A percentile compares a stretch with the other conserved stretches of the same genome.
phyloP scores from a whole-genome alignment of 2,329 filamentous ascomycete genomes.

The Chrysosporium queenslandicum region DNA sequence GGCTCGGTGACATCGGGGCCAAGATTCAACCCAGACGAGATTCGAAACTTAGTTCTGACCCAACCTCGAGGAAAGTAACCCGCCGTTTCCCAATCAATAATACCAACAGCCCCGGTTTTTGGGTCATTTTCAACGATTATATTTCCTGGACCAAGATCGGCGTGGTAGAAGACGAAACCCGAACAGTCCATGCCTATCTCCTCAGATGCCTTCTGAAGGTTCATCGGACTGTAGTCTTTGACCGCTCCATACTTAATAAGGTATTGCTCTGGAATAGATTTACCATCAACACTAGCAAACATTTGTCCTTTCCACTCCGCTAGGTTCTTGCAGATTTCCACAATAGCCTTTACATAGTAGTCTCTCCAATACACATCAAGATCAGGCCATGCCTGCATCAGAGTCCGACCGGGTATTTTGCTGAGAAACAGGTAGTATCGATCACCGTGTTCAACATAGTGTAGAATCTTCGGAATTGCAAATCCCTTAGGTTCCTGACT shows the following conservation, averaged over 20 bases:
- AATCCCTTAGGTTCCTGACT: constrained; percentile 1
- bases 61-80: constrained; percentile 26
- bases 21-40: constrained; percentile 26
- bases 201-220: constrained; percentile 4
- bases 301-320: constrained; percentile 7
- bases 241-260: constrained; percentile 1
- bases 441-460: constrained; percentile 17
- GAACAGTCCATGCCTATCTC: constrained; percentile 25
- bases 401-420: constrained; percentile 22
- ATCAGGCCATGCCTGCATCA: constrained; percentile 21
- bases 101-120: constrained; percentile 18
- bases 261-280: constrained; percentile 4
- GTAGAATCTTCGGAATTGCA: constrained; percentile 7
- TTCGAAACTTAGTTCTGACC: constrained; percentile 28
- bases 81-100: constrained; percentile 28
- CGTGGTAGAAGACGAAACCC: constrained; percentile 24
- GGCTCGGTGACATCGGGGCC: background rate
- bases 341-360: constrained; percentile 20
- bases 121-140: constrained; percentile 22
- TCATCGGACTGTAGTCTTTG: constrained; percentile 5
- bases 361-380: constrained; percentile 20
- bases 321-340: constrained; percentile 8
- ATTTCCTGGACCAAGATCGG: constrained; percentile 26
- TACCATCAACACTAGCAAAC: constrained; percentile 9
- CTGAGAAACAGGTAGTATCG: constrained; percentile 23